These are phyloP conservation scores for Diaporthe australafricana DNA, from an alignment of 2,329 filamentous ascomycete species.

Conservation along the genomic window DNA sequence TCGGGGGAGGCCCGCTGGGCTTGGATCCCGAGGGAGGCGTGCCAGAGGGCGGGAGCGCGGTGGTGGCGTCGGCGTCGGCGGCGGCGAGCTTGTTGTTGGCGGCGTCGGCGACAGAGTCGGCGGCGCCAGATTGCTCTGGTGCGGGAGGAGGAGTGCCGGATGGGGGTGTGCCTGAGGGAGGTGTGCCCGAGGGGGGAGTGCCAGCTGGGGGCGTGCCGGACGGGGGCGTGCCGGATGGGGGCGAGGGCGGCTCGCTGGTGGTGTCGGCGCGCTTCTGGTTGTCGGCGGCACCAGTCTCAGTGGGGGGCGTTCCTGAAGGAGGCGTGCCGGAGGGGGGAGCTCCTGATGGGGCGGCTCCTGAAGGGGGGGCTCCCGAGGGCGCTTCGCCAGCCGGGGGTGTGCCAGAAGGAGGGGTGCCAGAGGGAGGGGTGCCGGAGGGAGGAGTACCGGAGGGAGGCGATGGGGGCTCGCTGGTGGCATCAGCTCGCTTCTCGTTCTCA, in stretches of 20 bases:
- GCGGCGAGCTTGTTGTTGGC: too few relatives aligned
- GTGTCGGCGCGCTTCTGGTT: neutral
- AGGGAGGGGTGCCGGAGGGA: neutral
- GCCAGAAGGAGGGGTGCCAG: neutral
- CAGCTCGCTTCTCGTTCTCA: neutral
- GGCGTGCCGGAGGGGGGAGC: neutral
- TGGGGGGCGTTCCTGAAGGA: neutral
- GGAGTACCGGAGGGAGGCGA: neutral
- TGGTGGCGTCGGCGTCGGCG: neutral
- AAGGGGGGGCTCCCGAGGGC: neutral
- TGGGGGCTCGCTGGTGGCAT: neutral
- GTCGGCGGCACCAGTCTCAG: neutral
- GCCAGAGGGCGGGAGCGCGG: neutral
- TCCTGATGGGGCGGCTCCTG: neutral
- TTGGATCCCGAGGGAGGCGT: neutral
- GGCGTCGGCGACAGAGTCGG: neutral
- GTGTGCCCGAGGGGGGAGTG: neutral
- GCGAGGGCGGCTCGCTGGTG: neutral
- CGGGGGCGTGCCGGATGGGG: neutral
- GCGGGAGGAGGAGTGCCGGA: neutral
- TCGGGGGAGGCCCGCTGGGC: conserved; percentile 2
- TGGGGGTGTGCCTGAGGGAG: neutral
- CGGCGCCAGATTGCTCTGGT: neutral
- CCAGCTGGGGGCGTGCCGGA: neutral
- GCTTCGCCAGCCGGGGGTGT: neutral